These are phyloP conservation scores for Pseudogymnoascus sp. DNA, from an alignment of 2,329 filamentous ascomycete genomes.

Conservation along the genomic window DNA sequence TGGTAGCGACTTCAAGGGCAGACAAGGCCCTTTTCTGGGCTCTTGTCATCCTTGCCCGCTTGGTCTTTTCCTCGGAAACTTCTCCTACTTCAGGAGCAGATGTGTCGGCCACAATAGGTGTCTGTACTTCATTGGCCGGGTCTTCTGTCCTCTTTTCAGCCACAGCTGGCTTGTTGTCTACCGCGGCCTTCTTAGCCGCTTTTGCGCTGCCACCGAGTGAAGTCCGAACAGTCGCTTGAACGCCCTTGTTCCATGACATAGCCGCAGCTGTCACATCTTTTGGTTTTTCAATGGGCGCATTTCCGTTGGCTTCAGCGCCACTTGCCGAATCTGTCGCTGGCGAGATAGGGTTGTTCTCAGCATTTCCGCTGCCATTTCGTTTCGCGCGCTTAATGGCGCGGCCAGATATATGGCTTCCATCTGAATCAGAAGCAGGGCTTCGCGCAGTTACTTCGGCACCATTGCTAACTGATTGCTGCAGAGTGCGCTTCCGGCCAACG, in stretches of 20 bases:
- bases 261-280: conserved; percentile 19
- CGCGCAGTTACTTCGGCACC: neutral
- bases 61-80: neutral
- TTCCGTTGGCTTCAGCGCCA: neutral
- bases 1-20: neutral
- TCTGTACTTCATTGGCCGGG: neutral
- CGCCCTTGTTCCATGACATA: conserved; percentile 38
- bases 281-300: neutral
- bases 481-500: conserved; percentile 26
- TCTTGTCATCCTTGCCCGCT: neutral
- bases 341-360: neutral
- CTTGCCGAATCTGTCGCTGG: neutral
- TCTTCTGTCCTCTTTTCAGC: neutral
- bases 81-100: neutral
- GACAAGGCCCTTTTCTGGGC: neutral
- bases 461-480: neutral
- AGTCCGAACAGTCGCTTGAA: conserved; percentile 34
- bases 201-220: conserved; percentile 29
- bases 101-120: neutral
- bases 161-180: neutral
- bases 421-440: neutral
- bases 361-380: neutral
- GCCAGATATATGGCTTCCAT: neutral
- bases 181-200: conserved; percentile 11
- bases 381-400: neutral